Percentiles rank a stretch among this genome's conserved stretches.
These are phyloP conservation scores for Wickerhamomyces rabaulensis DNA, from an alignment of 805 yeast species.

Conservation along the genomic window DNA sequence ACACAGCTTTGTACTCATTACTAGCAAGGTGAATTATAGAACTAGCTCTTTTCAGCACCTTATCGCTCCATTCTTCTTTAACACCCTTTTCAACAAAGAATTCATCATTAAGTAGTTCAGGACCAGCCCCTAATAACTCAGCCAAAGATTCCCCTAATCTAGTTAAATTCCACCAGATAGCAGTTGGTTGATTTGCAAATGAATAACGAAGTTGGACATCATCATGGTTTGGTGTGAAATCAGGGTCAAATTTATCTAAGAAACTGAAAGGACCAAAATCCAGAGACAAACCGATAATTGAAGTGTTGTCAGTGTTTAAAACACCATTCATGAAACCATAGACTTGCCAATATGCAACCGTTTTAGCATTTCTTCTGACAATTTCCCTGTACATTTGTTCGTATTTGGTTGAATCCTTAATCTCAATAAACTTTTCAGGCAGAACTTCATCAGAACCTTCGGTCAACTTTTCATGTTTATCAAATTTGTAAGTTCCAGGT, in stretches of 20 bases:
- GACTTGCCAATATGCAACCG: constrained; percentile 82
- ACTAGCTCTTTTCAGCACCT: constrained; percentile 55
- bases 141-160: constrained; percentile 81
- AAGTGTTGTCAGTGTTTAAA: constrained; percentile 89
- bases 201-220: constrained; percentile 70
- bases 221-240: constrained; percentile 86
- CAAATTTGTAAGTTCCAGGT: constrained; percentile 18
- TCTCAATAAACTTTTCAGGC: constrained; percentile 12
- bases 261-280: constrained; percentile 96
- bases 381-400: constrained; percentile 69
- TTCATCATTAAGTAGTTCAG: constrained; percentile 40
- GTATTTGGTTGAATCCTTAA: constrained; percentile 48
- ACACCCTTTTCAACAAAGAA: constrained; percentile 37
- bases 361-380: constrained; percentile 64
- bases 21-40: constrained; percentile 59
- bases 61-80: constrained; percentile 41
- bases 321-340: constrained; percentile 95
- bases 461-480: constrained; percentile 18
- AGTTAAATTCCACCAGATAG: constrained; percentile 90
- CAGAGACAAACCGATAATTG: constrained; percentile 79
- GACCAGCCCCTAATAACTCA: constrained; percentile 73
- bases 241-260: constrained; percentile 78
- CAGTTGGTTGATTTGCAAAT: constrained; percentile 76
- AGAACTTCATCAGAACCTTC: constrained; percentile 22
- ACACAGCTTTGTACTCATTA: constrained; percentile 58